A percentile compares a stretch with the other conserved stretches of the same genome.
Conservation (phyloP, 495 filamentous ascomycete genomes). For the Aspergillus leporis region DNA sequence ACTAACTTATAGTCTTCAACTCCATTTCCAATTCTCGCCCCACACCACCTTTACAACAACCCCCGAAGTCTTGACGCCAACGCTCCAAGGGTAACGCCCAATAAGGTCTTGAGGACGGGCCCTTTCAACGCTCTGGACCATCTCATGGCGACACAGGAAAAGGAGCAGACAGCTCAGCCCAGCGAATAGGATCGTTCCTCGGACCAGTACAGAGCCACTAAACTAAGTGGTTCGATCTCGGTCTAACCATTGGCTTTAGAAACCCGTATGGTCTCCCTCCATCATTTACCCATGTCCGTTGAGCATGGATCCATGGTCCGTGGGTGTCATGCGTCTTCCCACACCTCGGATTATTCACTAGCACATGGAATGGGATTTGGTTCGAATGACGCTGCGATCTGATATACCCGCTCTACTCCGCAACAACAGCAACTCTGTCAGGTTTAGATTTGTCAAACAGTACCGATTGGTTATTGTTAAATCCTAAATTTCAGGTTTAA, state of each 20-base stretch:
- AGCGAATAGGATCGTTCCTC: conserved; percentile 7
- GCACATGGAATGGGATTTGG: neutral
- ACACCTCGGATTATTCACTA: conserved; percentile 3
- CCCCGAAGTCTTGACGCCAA: conserved; percentile 22
- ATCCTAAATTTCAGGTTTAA: neutral
- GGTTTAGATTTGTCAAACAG: neutral
- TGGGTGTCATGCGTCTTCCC: conserved; percentile 24
- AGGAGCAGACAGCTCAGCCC: conserved; percentile 4
- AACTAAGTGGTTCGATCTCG: conserved; percentile 4
- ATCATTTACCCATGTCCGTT: neutral
- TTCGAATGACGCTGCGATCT: conserved; percentile 6
- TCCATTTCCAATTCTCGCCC: neutral
- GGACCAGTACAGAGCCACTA: conserved; percentile 2
- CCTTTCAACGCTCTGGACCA: conserved; percentile 18
- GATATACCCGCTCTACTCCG: neutral
- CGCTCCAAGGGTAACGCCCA: conserved; percentile 15
- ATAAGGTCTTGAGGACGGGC: conserved; percentile 15
- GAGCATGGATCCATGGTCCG: conserved; percentile 21
- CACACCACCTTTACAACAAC: neutral
- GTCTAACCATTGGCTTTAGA: neutral
- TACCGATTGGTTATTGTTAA: neutral
- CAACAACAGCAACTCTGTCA: neutral
- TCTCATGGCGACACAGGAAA: conserved; percentile 13
- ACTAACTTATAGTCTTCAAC: neutral
- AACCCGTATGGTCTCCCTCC: neutral